Evolutionary conservation across 306 rosid genomes (phyloP), one percentile per base, ranked within the genome.

Genomic region (Lithocarpus polystachyus): DNA sequence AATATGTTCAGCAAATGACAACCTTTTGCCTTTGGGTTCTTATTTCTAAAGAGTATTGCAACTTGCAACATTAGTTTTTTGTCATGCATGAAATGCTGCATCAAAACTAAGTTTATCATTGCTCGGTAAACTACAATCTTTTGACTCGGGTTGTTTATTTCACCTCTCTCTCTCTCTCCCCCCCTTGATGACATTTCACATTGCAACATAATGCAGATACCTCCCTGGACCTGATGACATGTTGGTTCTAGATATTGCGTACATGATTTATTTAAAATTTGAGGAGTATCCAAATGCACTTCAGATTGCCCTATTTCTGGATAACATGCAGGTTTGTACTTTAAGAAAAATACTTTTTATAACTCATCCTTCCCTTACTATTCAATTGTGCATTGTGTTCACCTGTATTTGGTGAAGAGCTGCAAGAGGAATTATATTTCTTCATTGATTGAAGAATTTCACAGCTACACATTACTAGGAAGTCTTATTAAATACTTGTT

Each of bases 201-300:
- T 55, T 26, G 33, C 35, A 62, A 14, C n/a, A 55, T 51, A 54
- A 57, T 85, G 72, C 93, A 96, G 99, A 81, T 96, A 93, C 86
- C 94, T 93, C 51, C 92, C 99, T 35, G 99, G 96, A 24, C 98
- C 98, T 20, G 99, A 96, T 85, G 98, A 96, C 82, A 81, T 82
- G 91, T 68, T 93, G 77, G 99, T 92, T 73, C 79, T 89, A 90
- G 98, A 93, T 91, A 90, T 91, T 73, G 98, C 99, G 28, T 89
- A 87, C 79, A 59, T 77, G 83, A 90, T 92, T 71, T 87, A 96
- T 86, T 76, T 84, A 51, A 89, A 93, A 80, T 96, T 91, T 88
- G 92, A 90, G 83, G 97, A 96, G 81, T 96, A 88, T 86, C 86
- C 97, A 37, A 88, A 86, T 84, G 98, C 99, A 3, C 94, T 96